Percentiles rank a stretch among this genome's conserved stretches.
Conservation (phyloP, 805 yeast genomes). For the Lachancea meyersii region DNA sequence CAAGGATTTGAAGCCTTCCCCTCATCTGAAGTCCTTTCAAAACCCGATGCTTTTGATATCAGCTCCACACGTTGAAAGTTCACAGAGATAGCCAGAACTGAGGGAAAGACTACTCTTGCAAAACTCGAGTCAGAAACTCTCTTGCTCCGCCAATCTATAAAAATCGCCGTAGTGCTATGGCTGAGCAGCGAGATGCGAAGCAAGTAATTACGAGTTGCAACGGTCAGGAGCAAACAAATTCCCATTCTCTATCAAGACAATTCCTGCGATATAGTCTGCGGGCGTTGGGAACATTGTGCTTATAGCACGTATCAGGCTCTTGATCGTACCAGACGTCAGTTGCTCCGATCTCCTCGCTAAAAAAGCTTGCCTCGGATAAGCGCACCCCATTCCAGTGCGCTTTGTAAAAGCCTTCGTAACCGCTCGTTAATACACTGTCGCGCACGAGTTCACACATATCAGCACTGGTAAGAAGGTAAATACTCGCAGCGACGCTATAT, state of each 20-base stretch:
- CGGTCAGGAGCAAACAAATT: no score
- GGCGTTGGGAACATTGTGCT: constrained; percentile 29
- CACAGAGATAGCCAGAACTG: no score
- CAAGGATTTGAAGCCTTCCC: no score
- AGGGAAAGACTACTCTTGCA: no score
- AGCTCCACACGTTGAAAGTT: no score
- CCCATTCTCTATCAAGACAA: constrained; percentile 29
- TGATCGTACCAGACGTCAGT: constrained; percentile 29
- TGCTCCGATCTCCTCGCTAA: constrained; percentile 20
- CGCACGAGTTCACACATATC: constrained; percentile 31
- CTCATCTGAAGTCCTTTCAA: no score
- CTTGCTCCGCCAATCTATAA: no score
- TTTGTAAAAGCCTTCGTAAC: constrained; percentile 30
- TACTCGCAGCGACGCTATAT: constrained; percentile 33
- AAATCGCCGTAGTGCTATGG: no score
- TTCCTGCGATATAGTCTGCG: constrained; percentile 26
- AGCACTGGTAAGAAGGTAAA: constrained; percentile 29
- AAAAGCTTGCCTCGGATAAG: constrained; percentile 6
- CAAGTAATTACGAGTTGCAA: no score
- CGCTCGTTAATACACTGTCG: constrained; percentile 26
- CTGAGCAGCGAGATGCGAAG: no score
- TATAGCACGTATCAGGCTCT: constrained; percentile 24
- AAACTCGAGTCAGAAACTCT: no score
- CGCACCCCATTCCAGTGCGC: constrained; percentile 31
- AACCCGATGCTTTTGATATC: no score